Base-by-base conservation (phyloP, 257 asterid species). In the Solanum virginianum region DNA sequence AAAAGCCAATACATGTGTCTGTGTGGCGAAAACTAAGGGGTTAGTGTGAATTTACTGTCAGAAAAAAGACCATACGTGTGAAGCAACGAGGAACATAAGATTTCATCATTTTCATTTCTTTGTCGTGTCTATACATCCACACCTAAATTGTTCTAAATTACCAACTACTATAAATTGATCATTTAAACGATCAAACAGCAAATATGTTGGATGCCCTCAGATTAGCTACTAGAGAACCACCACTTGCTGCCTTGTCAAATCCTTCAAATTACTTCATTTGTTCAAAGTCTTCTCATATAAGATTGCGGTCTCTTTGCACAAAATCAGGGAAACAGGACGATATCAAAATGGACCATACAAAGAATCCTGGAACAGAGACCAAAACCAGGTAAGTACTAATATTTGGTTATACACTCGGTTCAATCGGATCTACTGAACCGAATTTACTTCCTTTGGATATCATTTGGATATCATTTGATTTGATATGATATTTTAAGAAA, bases 41-140 rank as follows among this genome's bases (percentile, higher is more conserved):
- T 69, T 3, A 18, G 43, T 7, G 56, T 32, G 15, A 7, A 86
- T 83, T 83, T 53, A 11, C 70, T 82, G 77, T 54, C 69, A 32
- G 55, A 24, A 0, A 2, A 22, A 84, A 66, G 3, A 22, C 57
- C 85, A 85, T 84, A 86, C 89, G 91, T 84, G 89, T 88, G 84
- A 36, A 82, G 83, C 75, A 57, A 47, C 47, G 14, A 53, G 60
- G 79, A 55, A 69, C 12, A 17, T 29, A 32, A 66, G 24, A n/a
- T 17, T 29, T 26, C 6, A 36, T 36, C 36, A 32, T 32, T 32
- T 32, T 36, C 41, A 36, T 36, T 36, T 36, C 41, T 36, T 36
- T 36, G 41, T 36, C 41, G 41, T 36, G 41, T 36, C 41, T 36
- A 36, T 36, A 36, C 6, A 36, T 36, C 41, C 7, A 36, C 41